Evolutionary conservation across 2,329 filamentous ascomycete genomes (phyloP).

Genomic region (Clarireedia monteithiana): DNA sequence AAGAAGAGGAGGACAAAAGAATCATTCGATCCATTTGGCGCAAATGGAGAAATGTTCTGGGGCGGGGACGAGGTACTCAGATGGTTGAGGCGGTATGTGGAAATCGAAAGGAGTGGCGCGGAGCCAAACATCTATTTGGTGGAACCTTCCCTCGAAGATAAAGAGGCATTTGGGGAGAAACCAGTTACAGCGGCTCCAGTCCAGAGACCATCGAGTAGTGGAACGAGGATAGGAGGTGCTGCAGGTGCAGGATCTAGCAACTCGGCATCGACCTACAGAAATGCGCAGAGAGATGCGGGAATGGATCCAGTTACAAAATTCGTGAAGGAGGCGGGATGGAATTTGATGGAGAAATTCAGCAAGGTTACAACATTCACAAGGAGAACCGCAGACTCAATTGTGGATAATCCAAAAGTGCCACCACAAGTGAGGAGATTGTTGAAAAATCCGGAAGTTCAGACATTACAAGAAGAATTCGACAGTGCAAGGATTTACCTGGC

Average conservation of each 20-base stretch:
- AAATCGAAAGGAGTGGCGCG: slow-evolving; percentile 72
- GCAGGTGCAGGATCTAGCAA: slow-evolving; percentile 32
- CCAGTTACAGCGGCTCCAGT: slow-evolving; percentile 36
- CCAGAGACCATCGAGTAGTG: slow-evolving; percentile 30
- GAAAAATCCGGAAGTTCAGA: slow-evolving; percentile 89
- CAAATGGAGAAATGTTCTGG: slow-evolving; percentile 87
- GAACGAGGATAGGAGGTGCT: slow-evolving; percentile 29
- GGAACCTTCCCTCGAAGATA: slow-evolving; percentile 80
- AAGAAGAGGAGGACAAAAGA: slow-evolving; percentile 80
- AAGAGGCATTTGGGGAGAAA: slow-evolving; percentile 57
- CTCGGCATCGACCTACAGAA: slow-evolving; percentile 13
- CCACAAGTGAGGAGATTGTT: slow-evolving; percentile 80
- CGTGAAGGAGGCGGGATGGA: slow-evolving; percentile 93
- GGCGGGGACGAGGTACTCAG: slow-evolving; percentile 90
- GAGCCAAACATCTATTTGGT: slow-evolving; percentile 90
- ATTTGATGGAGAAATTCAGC: slow-evolving; percentile 90
- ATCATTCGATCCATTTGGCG: slow-evolving; percentile 84
- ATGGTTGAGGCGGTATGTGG: slow-evolving; percentile 81
- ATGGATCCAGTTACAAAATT: slow-evolving; percentile 94
- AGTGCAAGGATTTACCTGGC: slow-evolving; percentile 91
- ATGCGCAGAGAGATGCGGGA: slow-evolving; percentile 48
- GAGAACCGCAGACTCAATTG: slow-evolving; percentile 82
- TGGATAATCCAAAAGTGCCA: slow-evolving; percentile 85
- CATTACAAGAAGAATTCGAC: slow-evolving; percentile 93
- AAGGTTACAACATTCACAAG: slow-evolving; percentile 95